Base-by-base conservation (phyloP, 495 filamentous ascomycete genomes). In the Diplogelasinospora grovesii region DNA sequence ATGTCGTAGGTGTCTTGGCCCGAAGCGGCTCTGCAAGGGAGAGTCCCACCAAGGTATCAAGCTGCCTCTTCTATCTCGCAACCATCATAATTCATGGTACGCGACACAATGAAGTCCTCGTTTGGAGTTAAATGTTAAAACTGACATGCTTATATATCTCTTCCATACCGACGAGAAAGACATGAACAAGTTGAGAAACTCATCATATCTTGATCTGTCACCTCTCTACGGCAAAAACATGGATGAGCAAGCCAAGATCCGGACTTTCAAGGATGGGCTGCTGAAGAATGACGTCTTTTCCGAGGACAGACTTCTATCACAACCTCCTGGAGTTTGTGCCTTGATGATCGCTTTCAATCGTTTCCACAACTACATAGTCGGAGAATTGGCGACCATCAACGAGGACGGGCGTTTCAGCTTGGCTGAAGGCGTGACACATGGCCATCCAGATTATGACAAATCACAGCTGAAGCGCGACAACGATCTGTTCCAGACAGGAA, bases 51-150 rank as follows among this genome's bases (percentile, higher is more conserved):
- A 64, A 27, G 77, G 68, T 1, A 63, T 82, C 46, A 75, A 78
- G 54, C 86, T 86, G 4, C 59, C 66, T 94, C n/a, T 90, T 85
- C 64, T 87, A 92, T 48, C 69, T 86, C 35, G 86, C 85, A 4
- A 77, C 81, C 16, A 83, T 90, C 43, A 86, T 93, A 46, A 90
- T 89, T 53, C 86, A 93, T 49, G 81, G 80, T 70, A 54, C n/a
- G n/a, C n/a, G n/a, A n/a, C n/a, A n/a, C n/a, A n/a, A n/a, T n/a
- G n/a, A n/a, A n/a, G n/a, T n/a, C n/a, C n/a, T n/a, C n/a, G n/a
- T n/a, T n/a, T n/a, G n/a, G n/a, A n/a, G n/a, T n/a, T n/a, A n/a
- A n/a, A n/a, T n/a, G n/a, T n/a, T n/a, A n/a, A n/a, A n/a, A n/a
- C n/a, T n/a, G n/a, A n/a, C n/a, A n/a, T n/a, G n/a, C n/a, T n/a